These are phyloP conservation scores for Ophiocordyceps camponoti-leonardi DNA, from an alignment of 2,329 filamentous ascomycete species.

Conservation along the genomic window DNA sequence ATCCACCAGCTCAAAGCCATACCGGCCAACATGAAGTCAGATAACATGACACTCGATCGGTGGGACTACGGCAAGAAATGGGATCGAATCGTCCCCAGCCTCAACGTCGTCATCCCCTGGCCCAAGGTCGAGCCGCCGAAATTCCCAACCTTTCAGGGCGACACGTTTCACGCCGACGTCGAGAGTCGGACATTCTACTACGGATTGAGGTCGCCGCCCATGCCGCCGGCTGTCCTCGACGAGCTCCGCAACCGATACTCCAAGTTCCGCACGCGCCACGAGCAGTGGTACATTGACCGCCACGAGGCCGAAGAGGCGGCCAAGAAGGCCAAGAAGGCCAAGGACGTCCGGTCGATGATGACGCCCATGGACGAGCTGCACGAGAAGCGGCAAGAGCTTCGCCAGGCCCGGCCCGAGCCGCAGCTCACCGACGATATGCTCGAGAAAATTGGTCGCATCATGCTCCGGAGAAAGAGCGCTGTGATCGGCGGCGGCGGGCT, in stretches of 20 bases:
- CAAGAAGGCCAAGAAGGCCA: constrained; percentile 15
- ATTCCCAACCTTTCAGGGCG: constrained; percentile 36
- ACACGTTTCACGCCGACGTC: constrained; percentile 62
- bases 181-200: constrained; percentile 63
- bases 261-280: constrained; percentile 66
- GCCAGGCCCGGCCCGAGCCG: constrained; percentile 35
- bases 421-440: constrained; percentile 40
- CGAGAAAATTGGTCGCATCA: constrained; percentile 43
- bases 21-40: constrained; percentile 26
- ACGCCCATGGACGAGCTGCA: constrained; percentile 44
- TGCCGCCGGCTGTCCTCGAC: constrained; percentile 63
- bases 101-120: constrained; percentile 63
- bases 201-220: constrained; percentile 59
- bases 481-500: constrained; percentile 3
- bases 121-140: constrained; percentile 36
- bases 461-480: constrained; percentile 36
- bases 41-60: constrained; percentile 22
- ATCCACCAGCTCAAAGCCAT: constrained; percentile 51
- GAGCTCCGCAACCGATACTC: constrained; percentile 76
- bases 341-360: constrained; percentile 22
- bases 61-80: constrained; percentile 24
- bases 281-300: constrained; percentile 50
- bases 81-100: constrained; percentile 48
- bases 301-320: constrained; percentile 41
- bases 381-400: constrained; percentile 31